Evolutionary conservation across 139 green algal species (phyloP).

Genomic region (Volvox africanus): DNA sequence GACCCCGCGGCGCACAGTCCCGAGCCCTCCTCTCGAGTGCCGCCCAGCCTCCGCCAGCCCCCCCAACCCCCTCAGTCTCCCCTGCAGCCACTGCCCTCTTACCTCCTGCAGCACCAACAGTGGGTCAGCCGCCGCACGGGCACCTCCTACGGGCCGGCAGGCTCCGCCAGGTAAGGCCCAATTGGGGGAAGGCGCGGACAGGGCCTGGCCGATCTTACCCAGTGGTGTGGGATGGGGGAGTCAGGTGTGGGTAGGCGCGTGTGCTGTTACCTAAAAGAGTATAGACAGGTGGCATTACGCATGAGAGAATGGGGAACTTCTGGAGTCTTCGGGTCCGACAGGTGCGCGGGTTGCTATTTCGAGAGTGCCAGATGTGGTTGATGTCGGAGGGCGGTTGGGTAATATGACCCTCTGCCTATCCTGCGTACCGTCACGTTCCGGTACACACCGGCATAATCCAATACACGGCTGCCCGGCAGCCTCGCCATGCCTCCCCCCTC

Average conservation of each 20-base stretch:
- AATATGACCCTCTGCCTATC: no score
- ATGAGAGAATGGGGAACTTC: no score
- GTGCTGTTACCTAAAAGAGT: not conserved
- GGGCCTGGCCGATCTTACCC: not conserved
- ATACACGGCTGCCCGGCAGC: not conserved
- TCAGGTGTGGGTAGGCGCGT: not conserved
- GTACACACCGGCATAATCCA: not conserved
- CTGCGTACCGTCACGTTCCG: no score
- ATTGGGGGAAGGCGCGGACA: not conserved
- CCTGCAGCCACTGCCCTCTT: not conserved
- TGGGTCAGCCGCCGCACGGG: not conserved
- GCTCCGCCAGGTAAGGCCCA: not conserved
- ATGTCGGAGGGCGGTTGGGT: no score
- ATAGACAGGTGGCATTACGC: not conserved
- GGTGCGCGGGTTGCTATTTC: no score
- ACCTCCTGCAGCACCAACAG: conserved; percentile 13
- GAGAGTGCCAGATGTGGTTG: no score
- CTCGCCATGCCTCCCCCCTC: no score
- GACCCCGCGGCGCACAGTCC: conserved; percentile 37
- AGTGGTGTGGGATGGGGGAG: not conserved
- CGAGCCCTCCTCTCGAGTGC: not conserved
- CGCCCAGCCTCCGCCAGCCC: not conserved
- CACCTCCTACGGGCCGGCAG: not conserved
- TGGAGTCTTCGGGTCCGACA: no score
- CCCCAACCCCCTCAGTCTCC: not conserved